phyloP scores from a whole-genome alignment of 2,329 filamentous ascomycete genomes.

The Epichloe scottii region DNA sequence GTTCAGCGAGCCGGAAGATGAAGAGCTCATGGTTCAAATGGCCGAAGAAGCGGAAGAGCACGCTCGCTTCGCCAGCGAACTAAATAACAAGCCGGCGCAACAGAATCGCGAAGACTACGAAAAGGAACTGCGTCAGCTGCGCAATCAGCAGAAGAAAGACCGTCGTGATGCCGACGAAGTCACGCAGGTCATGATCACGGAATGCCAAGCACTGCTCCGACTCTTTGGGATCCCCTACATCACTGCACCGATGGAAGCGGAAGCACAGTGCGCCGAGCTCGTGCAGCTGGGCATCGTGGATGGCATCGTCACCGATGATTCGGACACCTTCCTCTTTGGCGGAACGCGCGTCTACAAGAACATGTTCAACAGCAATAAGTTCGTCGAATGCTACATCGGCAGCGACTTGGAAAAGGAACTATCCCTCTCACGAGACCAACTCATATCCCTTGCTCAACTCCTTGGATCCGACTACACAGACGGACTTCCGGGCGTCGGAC shows the following conservation, averaged over 20 bases:
- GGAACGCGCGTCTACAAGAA: slow-evolving; percentile 97
- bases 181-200: slow-evolving; percentile 86
- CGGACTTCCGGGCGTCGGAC: slow-evolving; percentile 78
- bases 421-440: slow-evolving; percentile 69
- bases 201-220: slow-evolving; percentile 81
- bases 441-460: slow-evolving; percentile 83
- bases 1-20: slow-evolving; percentile 81
- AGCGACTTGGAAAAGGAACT: slow-evolving; percentile 81
- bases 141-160: slow-evolving; percentile 93
- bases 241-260: slow-evolving; percentile 96
- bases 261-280: slow-evolving; percentile 91
- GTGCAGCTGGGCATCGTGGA: slow-evolving; percentile 81
- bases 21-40: slow-evolving; percentile 74
- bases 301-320: slow-evolving; percentile 95
- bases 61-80: slow-evolving; percentile 75
- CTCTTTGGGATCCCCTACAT: slow-evolving; percentile 94
- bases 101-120: slow-evolving; percentile 75
- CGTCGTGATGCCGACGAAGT: slow-evolving; percentile 93
- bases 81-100: slow-evolving; percentile 61
- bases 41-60: slow-evolving; percentile 89
- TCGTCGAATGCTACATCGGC: slow-evolving; percentile 87
- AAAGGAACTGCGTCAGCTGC: slow-evolving; percentile 70
- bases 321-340: slow-evolving; percentile 91
- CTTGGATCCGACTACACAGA: slow-evolving; percentile 93
- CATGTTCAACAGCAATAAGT: slow-evolving; percentile 98